Conservation (phyloP, 306 rosid genomes). For the Fagus crenata region DNA sequence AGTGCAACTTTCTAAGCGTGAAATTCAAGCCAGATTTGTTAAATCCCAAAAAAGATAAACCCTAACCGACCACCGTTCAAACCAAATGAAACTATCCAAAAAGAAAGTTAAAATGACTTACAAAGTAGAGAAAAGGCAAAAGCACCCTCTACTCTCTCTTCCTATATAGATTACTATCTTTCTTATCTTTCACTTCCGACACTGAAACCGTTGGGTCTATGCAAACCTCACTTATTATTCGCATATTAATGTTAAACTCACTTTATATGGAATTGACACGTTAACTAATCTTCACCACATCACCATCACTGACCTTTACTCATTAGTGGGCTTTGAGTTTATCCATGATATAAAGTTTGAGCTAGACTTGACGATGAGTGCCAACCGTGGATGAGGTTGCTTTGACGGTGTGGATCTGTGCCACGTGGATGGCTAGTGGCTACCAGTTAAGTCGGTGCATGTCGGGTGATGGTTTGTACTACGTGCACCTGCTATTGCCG, state of each 20-base stretch:
- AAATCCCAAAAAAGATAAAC: constrained; percentile 9
- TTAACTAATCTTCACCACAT: constrained; percentile 27
- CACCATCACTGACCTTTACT: constrained; percentile 1
- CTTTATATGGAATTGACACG: constrained; percentile 27
- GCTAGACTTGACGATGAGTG: constrained; percentile 24
- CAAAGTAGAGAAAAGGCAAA: constrained; percentile 31
- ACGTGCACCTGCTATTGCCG: no score
- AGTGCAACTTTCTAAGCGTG: constrained; percentile 50
- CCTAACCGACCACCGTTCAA: constrained; percentile 50
- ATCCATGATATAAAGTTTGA: neutral
- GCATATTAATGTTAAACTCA: neutral
- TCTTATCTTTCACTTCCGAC: constrained; percentile 35
- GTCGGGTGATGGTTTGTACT: constrained; percentile 17
- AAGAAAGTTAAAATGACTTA: constrained; percentile 3
- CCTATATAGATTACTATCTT: neutral
- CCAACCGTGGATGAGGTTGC: constrained; percentile 16
- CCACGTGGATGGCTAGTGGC: constrained; percentile 33
- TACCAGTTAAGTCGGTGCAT: constrained; percentile 32
- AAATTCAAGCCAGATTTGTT: constrained; percentile 49
- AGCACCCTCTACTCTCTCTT: constrained; percentile 4
- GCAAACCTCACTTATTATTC: neutral
- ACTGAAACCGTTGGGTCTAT: constrained; percentile 28
- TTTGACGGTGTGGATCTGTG: constrained; percentile 19
- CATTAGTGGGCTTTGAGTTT: neutral
- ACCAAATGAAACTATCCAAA: constrained; percentile 27